Evolutionary conservation across 2,329 filamentous ascomycete species (phyloP).

Genomic region (Grosmannia clavigera): DNA sequence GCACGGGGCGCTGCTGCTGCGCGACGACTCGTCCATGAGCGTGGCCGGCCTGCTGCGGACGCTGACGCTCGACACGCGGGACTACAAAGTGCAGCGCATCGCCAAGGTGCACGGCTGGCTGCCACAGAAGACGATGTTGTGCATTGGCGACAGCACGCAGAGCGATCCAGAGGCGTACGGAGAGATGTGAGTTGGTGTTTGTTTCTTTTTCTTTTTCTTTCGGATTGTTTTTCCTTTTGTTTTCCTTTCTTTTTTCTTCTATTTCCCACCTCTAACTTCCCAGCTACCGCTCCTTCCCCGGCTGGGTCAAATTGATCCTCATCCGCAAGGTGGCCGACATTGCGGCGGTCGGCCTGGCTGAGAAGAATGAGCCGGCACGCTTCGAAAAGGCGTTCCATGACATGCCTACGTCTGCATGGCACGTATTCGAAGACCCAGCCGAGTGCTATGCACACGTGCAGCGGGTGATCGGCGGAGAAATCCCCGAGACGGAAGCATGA

Average conservation of each 20-base stretch:
- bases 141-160: conserved; percentile 84
- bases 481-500: background rate
- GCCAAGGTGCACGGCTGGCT: conserved; percentile 68
- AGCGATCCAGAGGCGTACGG: conserved; percentile 85
- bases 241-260: background rate
- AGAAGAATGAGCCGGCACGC: conserved; percentile 60
- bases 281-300: conserved; percentile 50
- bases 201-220: background rate
- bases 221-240: background rate
- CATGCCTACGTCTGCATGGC: conserved; percentile 60
- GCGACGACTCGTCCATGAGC: conserved; percentile 79
- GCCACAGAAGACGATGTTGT: conserved; percentile 66
- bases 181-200: conserved; percentile 44
- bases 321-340: conserved; percentile 76
- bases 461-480: conserved; percentile 9
- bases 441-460: conserved; percentile 42
- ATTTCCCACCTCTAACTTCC: background rate
- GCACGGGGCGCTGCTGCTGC: conserved; percentile 67
- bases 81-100: conserved; percentile 77
- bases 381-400: conserved; percentile 76
- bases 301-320: conserved; percentile 72
- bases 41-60: conserved; percentile 66
- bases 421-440: conserved; percentile 65
- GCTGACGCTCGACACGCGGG: conserved; percentile 67
- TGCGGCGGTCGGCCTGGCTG: conserved; percentile 53